Base-by-base conservation (phyloP, 2,329 filamentous ascomycete species). In the Fusarium marasasianum region DNA sequence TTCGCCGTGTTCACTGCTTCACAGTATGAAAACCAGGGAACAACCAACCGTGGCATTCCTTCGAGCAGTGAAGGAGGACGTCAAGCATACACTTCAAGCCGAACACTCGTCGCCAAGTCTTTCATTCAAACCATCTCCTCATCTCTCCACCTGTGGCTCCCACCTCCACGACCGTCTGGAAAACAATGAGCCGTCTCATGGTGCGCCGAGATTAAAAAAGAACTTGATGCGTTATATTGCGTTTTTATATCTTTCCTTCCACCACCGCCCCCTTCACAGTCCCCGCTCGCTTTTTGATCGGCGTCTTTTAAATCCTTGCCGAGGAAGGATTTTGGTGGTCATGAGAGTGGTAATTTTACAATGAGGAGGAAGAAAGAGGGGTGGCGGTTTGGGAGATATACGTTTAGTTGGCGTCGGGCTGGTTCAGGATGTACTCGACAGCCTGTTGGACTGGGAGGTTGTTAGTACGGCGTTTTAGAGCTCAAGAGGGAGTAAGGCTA, bases 351-450 rank as follows among this genome's bases (percentile, higher is more conserved):
- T 78, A 74, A 79, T 79, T 78, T 74, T 80, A 79, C 76, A 79
- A 76, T 57, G 63, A 68, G 74, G 63, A 66, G 53, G 59, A 37
- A 35, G n/a, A 43, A 60, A 37, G 43, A 72, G 65, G 61, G 51
- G 54, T 68, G 57, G 57, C 55, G 55, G 53, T 38, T 62, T 59
- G n/a, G 59, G 58, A 59, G 48, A 65, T 57, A 61, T 37, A 55
- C 40, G 50, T 78, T 83, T 86, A 90, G 91, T 89, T 90, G 89
- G 95, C 95, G 85, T 98, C 95, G 81, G 95, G 95, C 88, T 98
- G 95, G 85, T 90, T 91, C 82, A 95, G 84, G 86, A 98, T 98
- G 89, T 98, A 98, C 83, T 95, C 91, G 77, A 98, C 94, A 78
- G 95, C 95, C 89, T 98, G 93, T 85, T 96, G 93, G 80, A 98